A percentile compares a stretch with the other conserved stretches of the same genome.
phyloP scores from a whole-genome alignment of 169 alveolate species.

The Plasmodium gaboni region DNA sequence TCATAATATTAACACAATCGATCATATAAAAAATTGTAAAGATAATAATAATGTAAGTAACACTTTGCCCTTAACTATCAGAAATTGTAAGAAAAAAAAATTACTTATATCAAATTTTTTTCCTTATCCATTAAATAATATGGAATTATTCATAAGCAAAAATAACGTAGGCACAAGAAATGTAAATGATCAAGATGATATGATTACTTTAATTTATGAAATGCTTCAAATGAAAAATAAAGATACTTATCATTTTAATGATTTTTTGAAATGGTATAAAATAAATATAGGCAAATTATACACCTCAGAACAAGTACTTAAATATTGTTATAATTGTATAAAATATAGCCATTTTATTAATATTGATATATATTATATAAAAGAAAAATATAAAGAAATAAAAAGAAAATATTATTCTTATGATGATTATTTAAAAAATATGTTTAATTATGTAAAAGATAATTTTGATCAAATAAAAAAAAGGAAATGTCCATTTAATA shows the following conservation, averaged over 20 bases:
- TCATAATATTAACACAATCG: background rate
- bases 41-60: background rate
- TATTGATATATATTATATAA: constrained; percentile 41
- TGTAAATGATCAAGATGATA: constrained; percentile 66
- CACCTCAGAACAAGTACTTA: constrained; percentile 48
- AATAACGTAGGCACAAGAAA: constrained; percentile 30
- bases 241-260: constrained; percentile 6
- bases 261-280: constrained; percentile 66
- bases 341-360: constrained; percentile 69
- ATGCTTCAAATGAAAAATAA: constrained; percentile 29
- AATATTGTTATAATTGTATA: constrained; percentile 51
- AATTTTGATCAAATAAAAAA: constrained; percentile 54
- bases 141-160: constrained; percentile 66
- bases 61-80: background rate
- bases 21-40: background rate
- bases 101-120: constrained; percentile 38
- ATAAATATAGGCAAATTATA: constrained; percentile 37
- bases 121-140: constrained; percentile 65
- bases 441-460: constrained; percentile 59
- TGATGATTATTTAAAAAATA: constrained; percentile 32
- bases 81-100: background rate
- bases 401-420: constrained; percentile 34
- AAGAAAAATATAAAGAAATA: constrained; percentile 59
- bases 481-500: constrained; percentile 60
- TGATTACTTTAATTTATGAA: constrained; percentile 55